A percentile compares a stretch with the other conserved stretches of the same genome.
phyloP scores from a whole-genome alignment of 495 filamentous ascomycete species.

The Pyrenula massariospora region DNA sequence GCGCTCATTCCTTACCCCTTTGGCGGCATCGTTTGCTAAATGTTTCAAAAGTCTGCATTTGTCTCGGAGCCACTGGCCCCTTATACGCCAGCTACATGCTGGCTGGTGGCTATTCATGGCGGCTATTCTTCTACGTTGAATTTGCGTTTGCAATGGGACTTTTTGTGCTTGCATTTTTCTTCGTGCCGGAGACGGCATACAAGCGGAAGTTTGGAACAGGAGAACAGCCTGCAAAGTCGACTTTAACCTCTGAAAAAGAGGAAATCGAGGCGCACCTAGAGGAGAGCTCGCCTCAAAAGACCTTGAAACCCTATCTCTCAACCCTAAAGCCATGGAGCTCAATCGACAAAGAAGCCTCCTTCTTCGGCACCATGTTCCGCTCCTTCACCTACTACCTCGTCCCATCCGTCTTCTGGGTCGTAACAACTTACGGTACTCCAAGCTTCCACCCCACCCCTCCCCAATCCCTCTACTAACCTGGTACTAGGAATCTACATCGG shows the following conservation, averaged over 20 bases:
- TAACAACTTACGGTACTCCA: slow-evolving; percentile 29
- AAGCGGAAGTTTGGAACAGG: slow-evolving; percentile 21
- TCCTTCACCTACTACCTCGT: slow-evolving; percentile 42
- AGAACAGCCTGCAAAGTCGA: neutral
- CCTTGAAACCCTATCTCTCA: slow-evolving; percentile 18
- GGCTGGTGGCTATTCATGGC: slow-evolving; percentile 48
- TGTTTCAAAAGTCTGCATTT: slow-evolving; percentile 39
- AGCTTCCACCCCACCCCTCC: neutral
- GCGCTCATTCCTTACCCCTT: neutral
- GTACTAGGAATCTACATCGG: slow-evolving; percentile 41
- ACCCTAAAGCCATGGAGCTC: slow-evolving; percentile 29
- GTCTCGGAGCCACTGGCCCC: slow-evolving; percentile 45
- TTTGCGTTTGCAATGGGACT: slow-evolving; percentile 44
- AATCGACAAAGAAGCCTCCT: slow-evolving; percentile 28
- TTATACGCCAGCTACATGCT: slow-evolving; percentile 56
- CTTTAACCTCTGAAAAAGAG: slow-evolving; percentile 1
- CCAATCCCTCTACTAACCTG: neutral
- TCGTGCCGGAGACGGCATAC: slow-evolving; percentile 51
- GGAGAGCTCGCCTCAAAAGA: slow-evolving; percentile 14
- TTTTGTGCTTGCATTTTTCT: slow-evolving; percentile 45
- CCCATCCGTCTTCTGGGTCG: slow-evolving; percentile 47
- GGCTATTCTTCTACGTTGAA: slow-evolving; percentile 54
- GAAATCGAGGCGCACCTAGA: neutral
- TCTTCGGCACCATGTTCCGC: slow-evolving; percentile 36
- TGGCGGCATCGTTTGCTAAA: no score